phyloP scores from a whole-genome alignment of 768 basidiomycete genomes.

The Amanita exitialis region DNA sequence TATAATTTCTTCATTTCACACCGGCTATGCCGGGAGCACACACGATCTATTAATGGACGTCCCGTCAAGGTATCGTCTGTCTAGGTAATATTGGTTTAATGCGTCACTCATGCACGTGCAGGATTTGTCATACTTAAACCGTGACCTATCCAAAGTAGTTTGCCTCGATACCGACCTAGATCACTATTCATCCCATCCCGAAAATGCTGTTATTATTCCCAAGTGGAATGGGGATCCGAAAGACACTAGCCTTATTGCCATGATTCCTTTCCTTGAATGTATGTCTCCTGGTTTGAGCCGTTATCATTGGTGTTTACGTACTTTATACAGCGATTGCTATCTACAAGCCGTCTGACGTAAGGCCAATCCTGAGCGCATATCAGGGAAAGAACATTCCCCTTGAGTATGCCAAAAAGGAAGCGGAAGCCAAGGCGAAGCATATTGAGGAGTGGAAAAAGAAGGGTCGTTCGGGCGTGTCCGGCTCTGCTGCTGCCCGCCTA shows the following conservation, averaged over 20 bases:
- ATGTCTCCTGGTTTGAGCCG: constrained; percentile 16
- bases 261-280: constrained; percentile 98
- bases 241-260: constrained; percentile 69
- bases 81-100: not conserved
- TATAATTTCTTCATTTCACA: constrained; percentile 86
- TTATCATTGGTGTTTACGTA: not conserved
- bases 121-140: constrained; percentile 92
- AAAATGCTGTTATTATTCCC: constrained; percentile 77
- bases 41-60: constrained; percentile 70
- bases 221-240: constrained; percentile 76
- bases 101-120: constrained; percentile 14
- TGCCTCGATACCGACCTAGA: constrained; percentile 79
- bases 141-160: constrained; percentile 85
- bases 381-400: constrained; percentile 79
- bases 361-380: constrained; percentile 80
- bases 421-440: constrained; percentile 66
- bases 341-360: constrained; percentile 79
- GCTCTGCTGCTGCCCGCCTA: constrained; percentile 25
- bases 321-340: constrained; percentile 72
- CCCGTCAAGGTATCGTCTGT: constrained; percentile 62
- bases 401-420: constrained; percentile 86
- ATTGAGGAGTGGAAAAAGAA: constrained; percentile 81
- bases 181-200: constrained; percentile 70
- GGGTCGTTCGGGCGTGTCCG: constrained; percentile 22
- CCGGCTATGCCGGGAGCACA: constrained; percentile 88